Evolutionary conservation across 1,284 basidiomycete species (phyloP).

Genomic region (Hemileia vastatrix): DNA sequence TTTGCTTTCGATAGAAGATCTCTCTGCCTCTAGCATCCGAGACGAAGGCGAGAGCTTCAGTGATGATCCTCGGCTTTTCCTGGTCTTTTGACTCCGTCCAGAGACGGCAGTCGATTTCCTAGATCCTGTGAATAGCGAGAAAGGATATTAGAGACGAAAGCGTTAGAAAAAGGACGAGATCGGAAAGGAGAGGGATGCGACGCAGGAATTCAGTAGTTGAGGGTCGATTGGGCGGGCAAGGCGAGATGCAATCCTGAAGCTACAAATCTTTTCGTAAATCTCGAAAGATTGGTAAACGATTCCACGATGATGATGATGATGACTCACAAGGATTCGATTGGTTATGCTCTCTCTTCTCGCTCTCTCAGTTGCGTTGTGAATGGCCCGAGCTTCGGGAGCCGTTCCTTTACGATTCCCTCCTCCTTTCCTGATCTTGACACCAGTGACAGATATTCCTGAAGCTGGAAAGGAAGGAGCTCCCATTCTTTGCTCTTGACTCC

Average conservation of each 20-base stretch:
- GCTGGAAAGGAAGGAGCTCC: neutral
- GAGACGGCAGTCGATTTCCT: neutral
- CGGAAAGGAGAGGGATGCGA: neutral
- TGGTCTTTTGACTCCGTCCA: neutral
- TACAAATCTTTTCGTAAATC: neutral
- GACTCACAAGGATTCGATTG: constrained; percentile 29
- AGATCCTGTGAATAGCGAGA: neutral
- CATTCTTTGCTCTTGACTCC: neutral
- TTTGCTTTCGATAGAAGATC: neutral
- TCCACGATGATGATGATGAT: neutral
- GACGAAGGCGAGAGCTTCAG: neutral
- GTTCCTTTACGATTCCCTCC: constrained; percentile 38
- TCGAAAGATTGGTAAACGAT: neutral
- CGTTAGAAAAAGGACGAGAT: neutral
- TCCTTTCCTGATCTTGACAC: constrained; percentile 22
- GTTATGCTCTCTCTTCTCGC: constrained; percentile 37
- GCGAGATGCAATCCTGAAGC: neutral
- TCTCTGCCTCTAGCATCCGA: neutral
- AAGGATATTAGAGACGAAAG: neutral
- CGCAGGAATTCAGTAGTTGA: neutral
- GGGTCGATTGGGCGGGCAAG: neutral
- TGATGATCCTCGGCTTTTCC: neutral
- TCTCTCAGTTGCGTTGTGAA: constrained; percentile 38
- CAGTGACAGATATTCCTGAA: neutral
- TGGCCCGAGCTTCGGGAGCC: constrained; percentile 34